phyloP scores from a whole-genome alignment of 441 rosid genomes.

The Brassica hybrid region DNA sequence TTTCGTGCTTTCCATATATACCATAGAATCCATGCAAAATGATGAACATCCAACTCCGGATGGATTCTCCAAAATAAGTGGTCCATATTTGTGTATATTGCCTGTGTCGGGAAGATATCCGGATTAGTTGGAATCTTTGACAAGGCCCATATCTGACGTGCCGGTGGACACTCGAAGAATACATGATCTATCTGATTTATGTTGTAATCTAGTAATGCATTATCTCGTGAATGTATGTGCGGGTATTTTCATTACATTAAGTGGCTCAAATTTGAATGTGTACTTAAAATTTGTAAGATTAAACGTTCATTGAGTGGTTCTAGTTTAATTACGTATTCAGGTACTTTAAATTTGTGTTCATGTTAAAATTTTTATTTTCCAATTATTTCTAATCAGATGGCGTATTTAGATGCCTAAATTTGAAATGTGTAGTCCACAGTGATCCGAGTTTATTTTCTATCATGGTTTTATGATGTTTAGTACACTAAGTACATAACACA shows the following conservation, averaged over 20 bases:
- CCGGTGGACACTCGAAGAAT: too few relatives aligned
- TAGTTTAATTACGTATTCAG: neutral
- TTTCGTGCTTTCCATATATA: too few relatives aligned
- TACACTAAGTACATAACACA: too few relatives aligned
- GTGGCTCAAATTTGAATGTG: neutral
- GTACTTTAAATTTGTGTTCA: neutral
- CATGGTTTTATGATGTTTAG: neutral
- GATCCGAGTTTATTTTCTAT: conserved; percentile 3
- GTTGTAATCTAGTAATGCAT: neutral
- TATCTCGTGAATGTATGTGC: neutral
- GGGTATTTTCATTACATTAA: neutral
- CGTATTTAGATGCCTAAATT: neutral
- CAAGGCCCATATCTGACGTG: too few relatives aligned
- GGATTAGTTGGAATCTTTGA: too few relatives aligned
- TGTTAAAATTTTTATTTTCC: neutral
- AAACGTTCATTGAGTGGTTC: neutral
- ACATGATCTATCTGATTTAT: too few relatives aligned
- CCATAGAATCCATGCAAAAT: too few relatives aligned
- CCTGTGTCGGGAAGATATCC: too few relatives aligned
- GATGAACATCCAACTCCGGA: too few relatives aligned
- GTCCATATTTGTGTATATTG: too few relatives aligned
- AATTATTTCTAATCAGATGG: neutral
- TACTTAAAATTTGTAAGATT: neutral
- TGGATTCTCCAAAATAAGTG: too few relatives aligned
- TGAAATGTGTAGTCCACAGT: neutral